Evolutionary conservation across 768 basidiomycete species (phyloP), one percentile per base, ranked within the genome.

Genomic region (Mycena leptocephala): DNA sequence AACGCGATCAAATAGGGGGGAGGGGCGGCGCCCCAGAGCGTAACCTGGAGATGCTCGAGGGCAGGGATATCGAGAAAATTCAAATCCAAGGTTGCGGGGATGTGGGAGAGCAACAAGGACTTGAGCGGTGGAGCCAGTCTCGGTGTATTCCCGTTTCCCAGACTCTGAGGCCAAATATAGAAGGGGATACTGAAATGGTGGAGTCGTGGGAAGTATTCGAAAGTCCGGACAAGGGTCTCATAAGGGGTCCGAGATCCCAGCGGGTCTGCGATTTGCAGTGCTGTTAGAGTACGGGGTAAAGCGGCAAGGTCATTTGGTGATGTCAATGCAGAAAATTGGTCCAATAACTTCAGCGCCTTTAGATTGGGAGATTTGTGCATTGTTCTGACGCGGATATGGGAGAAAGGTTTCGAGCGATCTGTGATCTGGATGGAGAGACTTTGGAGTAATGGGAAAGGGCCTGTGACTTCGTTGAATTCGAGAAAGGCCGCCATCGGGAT

Each of bases 381-480:
- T 22, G 67, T 32, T 1, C 26, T 26, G 8, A 68, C 51, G 11
- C 4, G 13, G 39, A 51, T 16, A 32, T n/a, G n/a, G 4, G 53
- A 18, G 13, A 53, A 39, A 3, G 14, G 10, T 1, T 11, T n/a
- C 2, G 24, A 13, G 8, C 22, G 7, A 89, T 66, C 46, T 16
- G 30, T 59, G 18, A 70, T n/a, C 11, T 32, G 28, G 20, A 70
- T 43, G 41, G 14, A 18, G 5, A 70, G 28, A 59, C 39, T 70
- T 26, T 28, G 58, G 2, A 72, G 37, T 4, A 33, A 22, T 3
- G 70, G 61, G 18, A 72, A 72, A n/a, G 70, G 70, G 13, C 62
- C 61, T 2, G 48, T 8, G 14, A 64, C 55, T 26, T 41, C 10
- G 39, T 63, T 72, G 35, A 72, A 64, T 1, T 32, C 33, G 18